Conservation (phyloP, 495 filamentous ascomycete species). For the Trichoderma erinaceum region DNA sequence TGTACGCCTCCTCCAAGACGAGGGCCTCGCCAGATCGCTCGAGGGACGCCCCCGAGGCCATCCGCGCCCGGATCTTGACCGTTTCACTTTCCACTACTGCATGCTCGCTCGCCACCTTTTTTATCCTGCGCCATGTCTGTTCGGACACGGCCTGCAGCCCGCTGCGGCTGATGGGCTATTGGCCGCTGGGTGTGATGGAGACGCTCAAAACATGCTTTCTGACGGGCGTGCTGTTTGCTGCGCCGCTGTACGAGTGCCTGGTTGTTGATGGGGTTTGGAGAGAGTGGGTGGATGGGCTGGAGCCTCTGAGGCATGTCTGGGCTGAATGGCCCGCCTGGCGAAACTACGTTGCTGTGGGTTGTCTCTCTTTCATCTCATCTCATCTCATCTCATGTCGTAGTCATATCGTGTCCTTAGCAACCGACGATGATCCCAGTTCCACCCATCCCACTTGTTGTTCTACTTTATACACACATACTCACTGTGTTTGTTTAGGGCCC, state of each 20-base stretch:
- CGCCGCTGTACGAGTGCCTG: conserved; percentile 73
- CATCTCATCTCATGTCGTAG: not conserved
- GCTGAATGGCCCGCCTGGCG: conserved; percentile 49
- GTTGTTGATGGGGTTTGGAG: conserved; percentile 66
- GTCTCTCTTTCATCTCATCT: conserved; percentile 13
- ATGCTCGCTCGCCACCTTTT: conserved; percentile 54
- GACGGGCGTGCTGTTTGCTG: conserved; percentile 73
- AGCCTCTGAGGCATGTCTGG: conserved; percentile 27
- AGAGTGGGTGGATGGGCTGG: conserved; percentile 46
- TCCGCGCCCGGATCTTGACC: conserved; percentile 74
- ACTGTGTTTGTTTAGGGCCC: conserved; percentile 55
- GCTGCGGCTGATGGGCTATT: conserved; percentile 65
- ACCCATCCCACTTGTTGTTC: not conserved
- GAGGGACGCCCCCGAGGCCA: conserved; percentile 83
- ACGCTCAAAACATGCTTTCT: conserved; percentile 54
- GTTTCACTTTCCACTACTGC: conserved; percentile 65
- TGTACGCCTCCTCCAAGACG: conserved; percentile 76
- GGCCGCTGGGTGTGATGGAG: conserved; percentile 61
- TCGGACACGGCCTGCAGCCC: conserved; percentile 27
- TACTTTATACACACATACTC: not conserved
- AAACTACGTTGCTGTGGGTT: conserved; percentile 47
- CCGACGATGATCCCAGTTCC: not conserved
- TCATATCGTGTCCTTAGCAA: no score
- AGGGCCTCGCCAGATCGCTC: conserved; percentile 76
- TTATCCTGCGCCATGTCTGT: conserved; percentile 40